Percentiles rank a stretch among this genome's conserved stretches.
Evolutionary conservation across 768 basidiomycete species (phyloP).

Genomic region (Aureoboletus auriporus): DNA sequence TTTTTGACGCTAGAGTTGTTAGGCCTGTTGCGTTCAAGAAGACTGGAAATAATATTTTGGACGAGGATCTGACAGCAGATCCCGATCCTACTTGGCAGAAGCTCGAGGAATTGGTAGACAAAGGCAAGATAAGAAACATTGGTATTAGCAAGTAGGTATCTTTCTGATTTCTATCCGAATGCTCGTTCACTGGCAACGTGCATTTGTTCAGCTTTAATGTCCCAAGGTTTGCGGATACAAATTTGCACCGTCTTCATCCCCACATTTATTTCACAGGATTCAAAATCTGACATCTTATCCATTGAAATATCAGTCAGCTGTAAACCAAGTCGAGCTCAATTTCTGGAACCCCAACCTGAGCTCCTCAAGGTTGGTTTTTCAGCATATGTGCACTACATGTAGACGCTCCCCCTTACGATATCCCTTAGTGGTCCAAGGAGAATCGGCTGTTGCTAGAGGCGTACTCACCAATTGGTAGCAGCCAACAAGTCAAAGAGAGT

Average conservation of each 20-base stretch:
- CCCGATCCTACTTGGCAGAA: conserved; percentile 80
- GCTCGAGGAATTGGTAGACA: conserved; percentile 72
- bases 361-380: conserved; percentile 50
- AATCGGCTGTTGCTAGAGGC: conserved; percentile 65
- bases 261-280: conserved; percentile 31
- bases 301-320: conserved; percentile 56
- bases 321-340: conserved; percentile 79
- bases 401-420: background rate
- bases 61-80: conserved; percentile 56
- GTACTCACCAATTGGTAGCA: conserved; percentile 73
- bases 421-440: conserved; percentile 61
- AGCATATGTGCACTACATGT: background rate
- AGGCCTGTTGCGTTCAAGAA: conserved; percentile 71
- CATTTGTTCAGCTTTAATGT: conserved; percentile 51
- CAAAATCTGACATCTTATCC: conserved; percentile 61
- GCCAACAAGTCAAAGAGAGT: conserved; percentile 50
- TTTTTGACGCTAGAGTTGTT: background rate
- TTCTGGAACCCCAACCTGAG: conserved; percentile 74
- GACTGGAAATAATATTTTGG: conserved; percentile 43
- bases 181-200: background rate
- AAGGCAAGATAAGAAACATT: conserved; percentile 75
- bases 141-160: conserved; percentile 73
- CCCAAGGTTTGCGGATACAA: conserved; percentile 31
- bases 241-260: background rate
- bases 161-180: background rate